Percentiles rank a stretch among this genome's conserved stretches.
phyloP scores from a whole-genome alignment of 148 eudicot genomes.

The Persicaria maculosa region DNA sequence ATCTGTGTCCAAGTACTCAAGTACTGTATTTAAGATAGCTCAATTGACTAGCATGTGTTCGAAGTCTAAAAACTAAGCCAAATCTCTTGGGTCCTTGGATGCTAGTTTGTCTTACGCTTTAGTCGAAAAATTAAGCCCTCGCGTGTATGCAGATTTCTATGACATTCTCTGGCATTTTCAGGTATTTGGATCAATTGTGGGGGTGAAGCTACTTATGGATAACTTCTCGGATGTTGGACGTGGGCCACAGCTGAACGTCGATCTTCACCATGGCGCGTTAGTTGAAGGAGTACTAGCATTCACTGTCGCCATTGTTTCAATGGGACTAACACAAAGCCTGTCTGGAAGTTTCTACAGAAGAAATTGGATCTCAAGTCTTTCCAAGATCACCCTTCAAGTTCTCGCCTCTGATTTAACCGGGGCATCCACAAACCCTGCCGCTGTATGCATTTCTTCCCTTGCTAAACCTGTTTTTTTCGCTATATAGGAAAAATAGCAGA shows the following conservation, averaged over 20 bases:
- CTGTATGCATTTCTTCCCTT: constrained; percentile 43
- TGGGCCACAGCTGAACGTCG: constrained; percentile 67
- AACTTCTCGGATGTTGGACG: constrained; percentile 52
- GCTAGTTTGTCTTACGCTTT: no score
- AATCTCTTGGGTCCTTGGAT: no score
- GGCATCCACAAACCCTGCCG: constrained; percentile 88
- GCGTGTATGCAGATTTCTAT: neutral
- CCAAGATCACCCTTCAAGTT: constrained; percentile 70
- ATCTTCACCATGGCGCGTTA: constrained; percentile 65
- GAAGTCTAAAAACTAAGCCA: no score
- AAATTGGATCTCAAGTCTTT: constrained; percentile 81
- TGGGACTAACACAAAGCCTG: constrained; percentile 42
- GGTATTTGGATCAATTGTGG: constrained; percentile 76
- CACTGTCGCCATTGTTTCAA: constrained; percentile 41
- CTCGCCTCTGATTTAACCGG: constrained; percentile 89
- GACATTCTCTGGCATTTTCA: constrained; percentile 11
- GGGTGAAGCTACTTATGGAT: constrained; percentile 48
- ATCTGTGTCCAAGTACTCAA: no score
- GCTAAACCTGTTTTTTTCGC: neutral
- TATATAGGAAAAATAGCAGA: neutral
- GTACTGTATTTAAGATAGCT: no score
- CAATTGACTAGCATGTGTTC: neutral
- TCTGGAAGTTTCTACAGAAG: constrained; percentile 75
- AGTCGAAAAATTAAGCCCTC: no score
- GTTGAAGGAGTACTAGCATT: constrained; percentile 80